Evolutionary conservation across 768 basidiomycete genomes (phyloP), one percentile per base, ranked within the genome.

Genomic region (Mycena haematopus): DNA sequence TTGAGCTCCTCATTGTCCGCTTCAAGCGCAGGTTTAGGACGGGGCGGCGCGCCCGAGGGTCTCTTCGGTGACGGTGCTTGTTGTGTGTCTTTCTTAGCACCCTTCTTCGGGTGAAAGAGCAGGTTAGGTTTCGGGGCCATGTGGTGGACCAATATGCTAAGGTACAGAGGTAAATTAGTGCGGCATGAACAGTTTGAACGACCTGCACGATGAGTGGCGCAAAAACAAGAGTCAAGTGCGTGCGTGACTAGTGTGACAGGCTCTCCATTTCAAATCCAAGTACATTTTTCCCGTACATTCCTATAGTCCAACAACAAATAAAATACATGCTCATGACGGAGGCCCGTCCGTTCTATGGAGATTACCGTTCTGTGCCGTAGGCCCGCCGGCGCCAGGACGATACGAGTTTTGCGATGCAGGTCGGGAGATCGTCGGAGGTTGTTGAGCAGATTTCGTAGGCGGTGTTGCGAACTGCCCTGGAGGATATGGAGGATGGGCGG

Each of bases 51-150:
- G 19, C 50, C 50, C 5, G 75, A 65, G 29, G 82, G 75, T 60
- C 79, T 83, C 35, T 76, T 76, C 56, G 78, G 73, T 19, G 79
- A 73, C 36, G 72, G 58, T 1, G 69, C 61, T 14, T 75, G 66
- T 24, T 22, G 44, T 38, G 75, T 72, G 45, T 75, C 70, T 62
- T 74, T 72, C 58, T 77, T 72, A 25, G 79, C 72, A 66, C 78
- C 80, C 78, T 87, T 89, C 79, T 87, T 89, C 57, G 88, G 89
- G 67, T 90, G 88, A 58, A 90, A 88, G 65, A 90, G 82, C 62
- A 82, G 65, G 42, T 77, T 75, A 49, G 73, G 71, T 72, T 81
- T 79, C 27, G 82, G 79, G 15, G 81, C 73, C 82, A 82, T 85
- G 63, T 61, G 56, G 54, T 35, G 21, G 56, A 24, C 35, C 64